Conservation (phyloP, 306 rosid species). For the Spatholobus suberectus region DNA sequence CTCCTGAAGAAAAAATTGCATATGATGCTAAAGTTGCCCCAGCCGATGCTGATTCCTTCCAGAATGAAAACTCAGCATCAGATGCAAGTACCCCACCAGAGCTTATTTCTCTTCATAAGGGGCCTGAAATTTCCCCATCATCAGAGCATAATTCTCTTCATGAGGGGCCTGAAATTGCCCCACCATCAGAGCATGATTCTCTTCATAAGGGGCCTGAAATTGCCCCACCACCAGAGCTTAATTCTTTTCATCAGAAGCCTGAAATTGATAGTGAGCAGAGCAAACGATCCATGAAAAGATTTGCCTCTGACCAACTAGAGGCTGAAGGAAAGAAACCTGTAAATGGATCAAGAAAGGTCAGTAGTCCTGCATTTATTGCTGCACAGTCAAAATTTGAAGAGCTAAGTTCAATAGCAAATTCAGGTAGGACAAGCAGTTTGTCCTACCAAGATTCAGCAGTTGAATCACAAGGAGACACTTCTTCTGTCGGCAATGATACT, state of each 20-base stretch:
- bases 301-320: constrained; percentile 72
- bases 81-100: constrained; percentile 37
- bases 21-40: constrained; percentile 52
- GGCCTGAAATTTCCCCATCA: constrained; percentile 47
- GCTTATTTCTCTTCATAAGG: constrained; percentile 47
- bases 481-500: constrained; percentile 46
- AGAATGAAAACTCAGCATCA: constrained; percentile 39
- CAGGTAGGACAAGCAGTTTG: constrained; percentile 48
- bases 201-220: constrained; percentile 51
- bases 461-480: constrained; percentile 55
- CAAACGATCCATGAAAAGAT: constrained; percentile 60
- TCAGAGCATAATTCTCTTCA: constrained; percentile 49
- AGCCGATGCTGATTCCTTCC: constrained; percentile 44
- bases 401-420: constrained; percentile 55
- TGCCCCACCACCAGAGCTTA: constrained; percentile 46
- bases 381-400: constrained; percentile 83
- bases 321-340: constrained; percentile 68
- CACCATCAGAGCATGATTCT: constrained; percentile 47
- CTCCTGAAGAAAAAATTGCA: constrained; percentile 45
- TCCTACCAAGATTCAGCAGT: constrained; percentile 57
- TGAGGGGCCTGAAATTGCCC: constrained; percentile 50
- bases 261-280: constrained; percentile 59
- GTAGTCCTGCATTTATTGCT: constrained; percentile 74
- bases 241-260: constrained; percentile 51
- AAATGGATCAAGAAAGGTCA: constrained; percentile 64